Percentiles rank a stretch among this genome's conserved stretches.
Evolutionary conservation across 768 basidiomycete species (phyloP).

Genomic region (Phylloporus sp.): DNA sequence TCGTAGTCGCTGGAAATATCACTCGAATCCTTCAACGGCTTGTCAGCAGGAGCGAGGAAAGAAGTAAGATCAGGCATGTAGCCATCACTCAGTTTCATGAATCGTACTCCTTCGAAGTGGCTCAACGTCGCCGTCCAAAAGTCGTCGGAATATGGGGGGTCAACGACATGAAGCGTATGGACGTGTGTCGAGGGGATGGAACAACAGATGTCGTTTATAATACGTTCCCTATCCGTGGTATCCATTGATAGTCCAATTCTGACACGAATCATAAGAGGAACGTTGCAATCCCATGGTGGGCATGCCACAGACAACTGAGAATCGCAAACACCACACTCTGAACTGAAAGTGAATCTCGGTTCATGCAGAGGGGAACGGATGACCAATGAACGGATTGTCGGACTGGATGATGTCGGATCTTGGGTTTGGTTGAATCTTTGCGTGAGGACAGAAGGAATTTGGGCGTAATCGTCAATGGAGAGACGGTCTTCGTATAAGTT

Average conservation of each 20-base stretch:
- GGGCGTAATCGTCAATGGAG: not conserved
- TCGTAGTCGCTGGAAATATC: not conserved
- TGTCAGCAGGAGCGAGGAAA: not conserved
- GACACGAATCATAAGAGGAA: not conserved
- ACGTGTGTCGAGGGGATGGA: not conserved
- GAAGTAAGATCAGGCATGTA: not conserved
- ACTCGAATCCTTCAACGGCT: not conserved
- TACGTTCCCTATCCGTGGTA: not conserved
- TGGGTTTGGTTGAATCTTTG: not conserved
- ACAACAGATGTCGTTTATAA: conserved; percentile 1
- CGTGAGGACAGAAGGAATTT: not conserved
- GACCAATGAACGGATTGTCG: not conserved
- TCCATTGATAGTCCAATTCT: no score
- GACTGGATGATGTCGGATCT: not conserved
- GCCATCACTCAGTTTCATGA: not conserved
- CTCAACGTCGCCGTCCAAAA: conserved; percentile 5
- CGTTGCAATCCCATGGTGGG: not conserved
- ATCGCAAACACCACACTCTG: not conserved
- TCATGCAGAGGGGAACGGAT: not conserved
- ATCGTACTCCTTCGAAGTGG: not conserved
- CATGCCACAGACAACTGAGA: not conserved
- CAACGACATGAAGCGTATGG: not conserved
- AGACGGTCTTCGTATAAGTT: not conserved
- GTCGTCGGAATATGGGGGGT: not conserved
- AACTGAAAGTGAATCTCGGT: not conserved